phyloP scores from a whole-genome alignment of 73 alveolate species.

The Blepharisma japonicum region DNA sequence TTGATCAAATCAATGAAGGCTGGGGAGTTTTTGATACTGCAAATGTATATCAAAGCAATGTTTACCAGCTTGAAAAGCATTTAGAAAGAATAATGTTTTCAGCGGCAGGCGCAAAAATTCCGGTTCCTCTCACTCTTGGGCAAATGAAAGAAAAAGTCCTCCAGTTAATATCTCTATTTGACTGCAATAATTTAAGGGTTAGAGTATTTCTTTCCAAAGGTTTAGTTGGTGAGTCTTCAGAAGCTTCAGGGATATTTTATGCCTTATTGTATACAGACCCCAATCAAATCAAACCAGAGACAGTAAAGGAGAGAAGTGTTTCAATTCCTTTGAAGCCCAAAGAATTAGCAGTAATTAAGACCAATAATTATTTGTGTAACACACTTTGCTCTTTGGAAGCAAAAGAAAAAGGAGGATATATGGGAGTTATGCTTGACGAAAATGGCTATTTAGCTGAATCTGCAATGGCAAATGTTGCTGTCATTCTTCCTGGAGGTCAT shows the following conservation, averaged over 20 bases:
- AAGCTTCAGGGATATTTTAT: not conserved
- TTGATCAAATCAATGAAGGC: constrained; percentile 2
- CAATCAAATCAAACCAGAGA: not conserved
- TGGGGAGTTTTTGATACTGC: constrained; percentile 28
- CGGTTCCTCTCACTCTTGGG: not conserved
- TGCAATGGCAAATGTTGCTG: constrained; percentile 54
- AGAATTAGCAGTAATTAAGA: not conserved
- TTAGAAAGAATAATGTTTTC: not conserved
- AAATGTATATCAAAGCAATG: not conserved
- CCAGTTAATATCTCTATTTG: not conserved
- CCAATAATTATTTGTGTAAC: not conserved
- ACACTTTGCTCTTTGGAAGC: constrained; percentile 26
- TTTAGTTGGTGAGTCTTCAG: not conserved
- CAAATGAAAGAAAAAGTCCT: not conserved
- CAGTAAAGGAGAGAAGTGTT: not conserved
- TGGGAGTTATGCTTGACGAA: constrained; percentile 44
- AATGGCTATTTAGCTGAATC: constrained; percentile 54
- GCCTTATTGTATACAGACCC: not conserved
- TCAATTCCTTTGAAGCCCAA: not conserved
- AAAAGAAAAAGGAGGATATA: constrained; percentile 51
- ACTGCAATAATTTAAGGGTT: no score
- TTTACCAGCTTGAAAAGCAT: constrained; percentile 3
- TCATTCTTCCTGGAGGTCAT: constrained; percentile 37
- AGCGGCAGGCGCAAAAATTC: not conserved
- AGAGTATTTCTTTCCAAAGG: not conserved